Evolutionary conservation across 1,284 basidiomycete species (phyloP), one percentile per base, ranked within the genome.

Genomic region (Melampsora americana): DNA sequence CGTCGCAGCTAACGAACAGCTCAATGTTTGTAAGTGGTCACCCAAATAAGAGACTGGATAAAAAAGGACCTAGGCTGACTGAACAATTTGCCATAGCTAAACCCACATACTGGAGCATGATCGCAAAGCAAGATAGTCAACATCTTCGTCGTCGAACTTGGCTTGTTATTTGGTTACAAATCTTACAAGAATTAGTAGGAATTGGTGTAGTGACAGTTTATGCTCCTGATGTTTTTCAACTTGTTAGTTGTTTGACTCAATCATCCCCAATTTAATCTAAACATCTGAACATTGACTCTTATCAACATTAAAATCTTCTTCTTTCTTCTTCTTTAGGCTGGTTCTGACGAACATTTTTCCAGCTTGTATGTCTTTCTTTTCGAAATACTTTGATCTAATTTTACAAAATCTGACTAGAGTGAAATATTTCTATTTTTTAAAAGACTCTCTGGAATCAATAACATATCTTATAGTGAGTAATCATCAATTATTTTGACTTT

Each of bases 131-230:
- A 23, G 77, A 79, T 61, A 42, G 77, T 16, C 53, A 78, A 16
- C 78, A 81, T 66, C 69, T 80, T 62, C 77, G 78, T 32, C 78
- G 80, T 12, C 67, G 79, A 11, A 69, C 79, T 23, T 77, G 79
- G 74, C 77, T 59, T 16, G 62, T 68, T 42, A 70, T 78, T 20
- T 80, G 82, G 79, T 73, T 82, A 28, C 82, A 82, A 76, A 79
- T 82, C 72, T 72, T 80, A 62, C 82, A 82, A 73, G 82, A 82
- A 71, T 79, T 80, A 62, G 78, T 79, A 28, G 82, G 81, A n/a
- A 82, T 82, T 59, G 81, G 79, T 48, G 80, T 79, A 28, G 77
- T 82, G 50, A 81, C 18, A 77, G 78, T 14, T 68, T 79, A 65
- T 73, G 78, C 71, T 16, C 61, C 67, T 68, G 78, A 79, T 50